phyloP scores from a whole-genome alignment of 2,329 filamentous ascomycete species.

The Ceratocystis cacaofunesta region DNA sequence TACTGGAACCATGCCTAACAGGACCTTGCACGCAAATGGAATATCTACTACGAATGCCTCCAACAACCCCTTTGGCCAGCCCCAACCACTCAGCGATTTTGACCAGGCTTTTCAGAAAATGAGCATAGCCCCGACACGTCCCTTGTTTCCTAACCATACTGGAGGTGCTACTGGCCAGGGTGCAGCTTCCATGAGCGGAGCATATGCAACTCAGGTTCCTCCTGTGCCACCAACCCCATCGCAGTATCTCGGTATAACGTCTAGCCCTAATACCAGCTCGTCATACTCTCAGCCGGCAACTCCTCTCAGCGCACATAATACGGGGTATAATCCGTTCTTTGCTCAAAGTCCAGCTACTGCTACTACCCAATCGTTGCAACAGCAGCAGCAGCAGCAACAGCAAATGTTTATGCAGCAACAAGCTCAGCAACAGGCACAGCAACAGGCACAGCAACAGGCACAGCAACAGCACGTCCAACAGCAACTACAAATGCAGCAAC shows the following conservation, averaged over 20 bases:
- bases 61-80: slow-evolving; percentile 56
- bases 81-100: slow-evolving; percentile 31
- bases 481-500: slow-evolving; percentile 7
- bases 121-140: slow-evolving; percentile 32
- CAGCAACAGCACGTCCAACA: slow-evolving; percentile 9
- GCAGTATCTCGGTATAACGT: slow-evolving; percentile 25
- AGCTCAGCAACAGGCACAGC: slow-evolving; percentile 27
- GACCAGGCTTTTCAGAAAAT: slow-evolving; percentile 45
- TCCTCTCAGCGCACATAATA: slow-evolving; percentile 13
- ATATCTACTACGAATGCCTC: slow-evolving; percentile 20
- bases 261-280: slow-evolving; percentile 17
- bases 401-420: slow-evolving; percentile 25
- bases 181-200: slow-evolving; percentile 14
- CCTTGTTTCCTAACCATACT: slow-evolving; percentile 62
- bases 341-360: not conserved
- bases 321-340: slow-evolving; percentile 14
- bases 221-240: slow-evolving; percentile 54
- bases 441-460: slow-evolving; percentile 21
- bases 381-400: slow-evolving; percentile 19
- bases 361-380: not conserved
- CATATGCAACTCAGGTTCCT: slow-evolving; percentile 34
- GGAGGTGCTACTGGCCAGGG: slow-evolving; percentile 40
- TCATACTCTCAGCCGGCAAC: slow-evolving; percentile 12
- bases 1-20: slow-evolving; percentile 44
- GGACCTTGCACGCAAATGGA: slow-evolving; percentile 35